Base-by-base conservation (phyloP, 2,329 filamentous ascomycete species). In the Botrytis medusae region DNA sequence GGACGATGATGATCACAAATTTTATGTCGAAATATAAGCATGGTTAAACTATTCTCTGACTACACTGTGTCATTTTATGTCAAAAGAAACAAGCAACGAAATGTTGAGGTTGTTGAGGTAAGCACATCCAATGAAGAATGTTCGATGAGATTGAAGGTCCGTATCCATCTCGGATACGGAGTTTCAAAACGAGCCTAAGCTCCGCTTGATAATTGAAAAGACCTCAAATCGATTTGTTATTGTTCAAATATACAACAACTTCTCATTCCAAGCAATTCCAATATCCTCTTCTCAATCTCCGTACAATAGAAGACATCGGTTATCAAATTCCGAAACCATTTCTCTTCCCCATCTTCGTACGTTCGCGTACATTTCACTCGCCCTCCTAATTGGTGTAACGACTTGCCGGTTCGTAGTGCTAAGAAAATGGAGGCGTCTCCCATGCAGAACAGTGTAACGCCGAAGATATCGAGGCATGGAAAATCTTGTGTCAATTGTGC, bases 401-500 rank as follows among this genome's bases (percentile, higher is more conserved):
- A 46, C 48, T 42, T 40, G 40, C 18, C 29, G 12, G 64, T 34
- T n/a, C 34, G 48, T 16, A 48, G 44, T 40, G 34, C 25, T 29
- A 22, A 46, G 16, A 68, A 40, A 48, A 68, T 68, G 64, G 64
- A 68, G 25, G 34, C 29, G 9, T 32, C 34, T 40, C 7, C 48
- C 22, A 2, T 22, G 57, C 32, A 63, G 32, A 37, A 7, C 29
- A 29, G 9, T 40, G 37, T 25, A 4, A 29, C 60, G 10, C 46
- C 69, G 22, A 71, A 71, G 18, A 29, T 54, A 12, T 71, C 60
- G 1, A 46, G 46, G 20, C 69, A 71, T n/a, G 69, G 69, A 10
- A 71, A 71, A 9, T 51, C 71, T 29, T 72, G 63, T 40, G 64
- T 46, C 29, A 59, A 69, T 29, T 72, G 71, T 72, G 71, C 71